Percentiles rank a stretch among this genome's conserved stretches.
Evolutionary conservation across 768 basidiomycete species (phyloP).

Genomic region (Trametes villosa): DNA sequence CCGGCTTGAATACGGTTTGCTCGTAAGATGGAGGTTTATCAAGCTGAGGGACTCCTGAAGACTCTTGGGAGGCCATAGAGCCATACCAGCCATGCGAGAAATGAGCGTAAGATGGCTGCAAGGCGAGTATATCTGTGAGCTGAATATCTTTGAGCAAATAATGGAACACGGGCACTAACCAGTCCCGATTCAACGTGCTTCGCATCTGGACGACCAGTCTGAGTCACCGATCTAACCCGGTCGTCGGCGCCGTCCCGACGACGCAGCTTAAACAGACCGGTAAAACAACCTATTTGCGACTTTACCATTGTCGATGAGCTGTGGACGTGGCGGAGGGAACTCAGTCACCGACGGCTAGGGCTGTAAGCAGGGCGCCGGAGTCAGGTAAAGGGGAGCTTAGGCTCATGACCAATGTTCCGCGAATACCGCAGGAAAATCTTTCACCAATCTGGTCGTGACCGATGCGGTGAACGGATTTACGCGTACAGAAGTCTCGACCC

Average conservation of each 20-base stretch:
- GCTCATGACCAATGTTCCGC: conserved; percentile 16
- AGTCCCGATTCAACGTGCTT: too few relatives aligned
- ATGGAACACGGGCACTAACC: too few relatives aligned
- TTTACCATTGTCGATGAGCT: too few relatives aligned
- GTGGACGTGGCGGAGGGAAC: not conserved
- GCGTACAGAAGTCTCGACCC: too few relatives aligned
- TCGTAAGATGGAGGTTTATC: conserved; percentile 31
- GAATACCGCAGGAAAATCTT: conserved; percentile 9
- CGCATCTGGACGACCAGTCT: too few relatives aligned
- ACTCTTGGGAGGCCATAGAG: not conserved
- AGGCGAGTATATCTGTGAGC: not conserved
- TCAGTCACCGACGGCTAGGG: too few relatives aligned
- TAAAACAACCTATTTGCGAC: conserved; percentile 14
- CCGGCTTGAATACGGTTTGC: conserved; percentile 28
- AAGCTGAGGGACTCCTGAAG: not conserved
- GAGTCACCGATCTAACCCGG: too few relatives aligned
- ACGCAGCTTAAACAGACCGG: conserved; percentile 5
- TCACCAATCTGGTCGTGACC: not conserved
- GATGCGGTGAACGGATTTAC: not conserved
- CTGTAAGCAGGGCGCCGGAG: too few relatives aligned
- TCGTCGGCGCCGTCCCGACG: not conserved
- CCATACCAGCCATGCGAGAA: conserved; percentile 16
- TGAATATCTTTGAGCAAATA: too few relatives aligned
- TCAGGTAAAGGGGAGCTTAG: too few relatives aligned
- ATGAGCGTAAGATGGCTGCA: conserved; percentile 16